phyloP scores from a whole-genome alignment of 306 rosid species.

The Cucumis melo region DNA sequence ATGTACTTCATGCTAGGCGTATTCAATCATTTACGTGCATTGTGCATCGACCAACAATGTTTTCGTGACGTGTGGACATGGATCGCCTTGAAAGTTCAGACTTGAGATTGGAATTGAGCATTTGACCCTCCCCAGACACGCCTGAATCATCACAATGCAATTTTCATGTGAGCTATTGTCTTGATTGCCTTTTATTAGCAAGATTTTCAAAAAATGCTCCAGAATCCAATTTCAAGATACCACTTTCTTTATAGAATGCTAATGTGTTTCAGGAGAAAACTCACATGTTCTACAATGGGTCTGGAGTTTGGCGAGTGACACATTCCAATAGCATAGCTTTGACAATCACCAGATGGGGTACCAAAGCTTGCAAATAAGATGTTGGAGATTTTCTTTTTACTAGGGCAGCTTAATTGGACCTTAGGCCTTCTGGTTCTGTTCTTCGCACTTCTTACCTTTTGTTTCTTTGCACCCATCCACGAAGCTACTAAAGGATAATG shows the following conservation, averaged over 20 bases:
- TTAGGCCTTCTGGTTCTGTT: neutral
- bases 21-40: slow-evolving; percentile 17
- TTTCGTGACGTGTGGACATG: slow-evolving; percentile 24
- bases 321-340: slow-evolving; percentile 16
- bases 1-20: neutral
- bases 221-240: neutral
- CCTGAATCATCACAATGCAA: slow-evolving; percentile 14
- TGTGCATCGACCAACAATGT: slow-evolving; percentile 31
- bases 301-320: slow-evolving; percentile 26
- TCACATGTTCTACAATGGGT: slow-evolving; percentile 22
- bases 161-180: neutral
- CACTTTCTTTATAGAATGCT: neutral
- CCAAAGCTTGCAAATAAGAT: slow-evolving; percentile 39
- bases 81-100: slow-evolving; percentile 22
- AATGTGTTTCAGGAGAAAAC: neutral
- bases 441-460: neutral
- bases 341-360: slow-evolving; percentile 31
- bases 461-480: slow-evolving; percentile 12
- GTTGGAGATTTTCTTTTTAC: slow-evolving; percentile 19
- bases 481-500: slow-evolving; percentile 20
- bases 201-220: no score
- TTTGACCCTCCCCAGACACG: slow-evolving; percentile 26
- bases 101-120: slow-evolving; percentile 23
- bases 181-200: neutral
- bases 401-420: slow-evolving; percentile 22